A percentile compares a stretch with the other conserved stretches of the same genome.
Evolutionary conservation across 2,329 filamentous ascomycete genomes (phyloP).

Genomic region (Kalmusia sp.): DNA sequence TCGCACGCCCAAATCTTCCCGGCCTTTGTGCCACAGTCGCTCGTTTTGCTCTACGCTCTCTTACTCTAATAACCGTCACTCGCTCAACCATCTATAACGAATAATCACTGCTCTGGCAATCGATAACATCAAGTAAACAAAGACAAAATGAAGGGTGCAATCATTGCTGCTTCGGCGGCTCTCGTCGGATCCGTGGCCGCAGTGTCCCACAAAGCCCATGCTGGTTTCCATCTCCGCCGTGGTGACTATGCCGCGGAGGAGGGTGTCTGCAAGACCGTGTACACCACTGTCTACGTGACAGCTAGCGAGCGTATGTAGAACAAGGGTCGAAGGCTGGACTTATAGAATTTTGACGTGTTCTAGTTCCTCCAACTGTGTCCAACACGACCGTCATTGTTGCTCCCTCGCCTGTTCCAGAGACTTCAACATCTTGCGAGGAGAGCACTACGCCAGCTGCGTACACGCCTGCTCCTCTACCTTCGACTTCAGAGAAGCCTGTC

Average conservation of each 20-base stretch:
- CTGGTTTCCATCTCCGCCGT: constrained; percentile 63
- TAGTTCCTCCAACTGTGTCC: constrained; percentile 18
- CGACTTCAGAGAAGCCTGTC: constrained; percentile 16
- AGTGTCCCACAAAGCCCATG: constrained; percentile 70
- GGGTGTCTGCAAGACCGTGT: constrained; percentile 74
- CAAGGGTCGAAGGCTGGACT: background rate
- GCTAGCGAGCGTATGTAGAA: constrained; percentile 54
- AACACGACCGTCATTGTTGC: constrained; percentile 35
- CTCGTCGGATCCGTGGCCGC: constrained; percentile 61
- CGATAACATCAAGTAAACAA: constrained; percentile 35
- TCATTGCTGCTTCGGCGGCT: constrained; percentile 68
- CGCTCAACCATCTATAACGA: constrained; percentile 16
- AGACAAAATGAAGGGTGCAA: constrained; percentile 75
- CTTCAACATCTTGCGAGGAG: constrained; percentile 77
- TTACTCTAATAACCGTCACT: constrained; percentile 25
- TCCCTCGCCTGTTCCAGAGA: constrained; percentile 61
- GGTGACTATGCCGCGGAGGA: constrained; percentile 49
- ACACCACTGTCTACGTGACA: constrained; percentile 45
- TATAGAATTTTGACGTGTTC: background rate
- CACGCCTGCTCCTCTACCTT: constrained; percentile 25
- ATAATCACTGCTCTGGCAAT: constrained; percentile 50
- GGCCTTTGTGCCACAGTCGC: constrained; percentile 45
- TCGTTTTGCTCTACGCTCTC: constrained; percentile 34
- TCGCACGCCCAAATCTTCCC: constrained; percentile 37
- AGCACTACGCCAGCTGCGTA: constrained; percentile 66